These are phyloP conservation scores for Crataegus laevigata DNA, from an alignment of 306 rosid genomes.

Conservation along the genomic window DNA sequence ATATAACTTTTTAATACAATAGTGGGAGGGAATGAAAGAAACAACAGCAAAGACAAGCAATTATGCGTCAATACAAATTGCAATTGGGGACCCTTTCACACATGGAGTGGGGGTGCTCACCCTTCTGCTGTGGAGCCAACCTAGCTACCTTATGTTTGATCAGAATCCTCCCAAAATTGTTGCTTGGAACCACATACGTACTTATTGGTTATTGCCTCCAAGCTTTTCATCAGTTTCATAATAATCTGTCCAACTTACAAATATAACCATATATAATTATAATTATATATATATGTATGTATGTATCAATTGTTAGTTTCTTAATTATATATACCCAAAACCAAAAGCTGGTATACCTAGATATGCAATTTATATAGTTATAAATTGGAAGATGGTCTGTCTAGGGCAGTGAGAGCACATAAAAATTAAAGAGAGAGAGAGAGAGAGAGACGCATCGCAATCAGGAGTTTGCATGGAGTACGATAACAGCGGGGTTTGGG, in stretches of 20 bases:
- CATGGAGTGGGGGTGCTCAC: slow-evolving; percentile 64
- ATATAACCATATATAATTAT: background rate
- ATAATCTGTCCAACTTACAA: background rate
- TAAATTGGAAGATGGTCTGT: background rate
- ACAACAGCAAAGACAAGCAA: slow-evolving; percentile 62
- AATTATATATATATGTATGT: too few relatives aligned
- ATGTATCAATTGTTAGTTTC: background rate
- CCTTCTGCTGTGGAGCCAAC: slow-evolving; percentile 59
- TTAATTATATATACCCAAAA: background rate
- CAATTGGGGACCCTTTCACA: slow-evolving; percentile 77
- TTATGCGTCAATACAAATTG: slow-evolving; percentile 44
- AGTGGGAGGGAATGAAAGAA: slow-evolving; percentile 33
- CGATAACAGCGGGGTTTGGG: background rate
- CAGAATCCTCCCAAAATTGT: slow-evolving; percentile 49
- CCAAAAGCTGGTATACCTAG: background rate
- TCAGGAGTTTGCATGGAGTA: background rate
- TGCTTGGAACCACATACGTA: slow-evolving; percentile 25
- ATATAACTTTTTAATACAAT: background rate
- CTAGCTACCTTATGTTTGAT: slow-evolving; percentile 23
- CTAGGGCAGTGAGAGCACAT: background rate
- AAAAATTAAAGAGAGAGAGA: background rate
- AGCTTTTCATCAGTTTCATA: background rate
- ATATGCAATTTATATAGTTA: background rate
- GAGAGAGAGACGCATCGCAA: background rate
- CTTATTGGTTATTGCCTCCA: background rate